These are phyloP conservation scores for Suillus subluteus DNA, from an alignment of 768 basidiomycete genomes.

Conservation along the genomic window DNA sequence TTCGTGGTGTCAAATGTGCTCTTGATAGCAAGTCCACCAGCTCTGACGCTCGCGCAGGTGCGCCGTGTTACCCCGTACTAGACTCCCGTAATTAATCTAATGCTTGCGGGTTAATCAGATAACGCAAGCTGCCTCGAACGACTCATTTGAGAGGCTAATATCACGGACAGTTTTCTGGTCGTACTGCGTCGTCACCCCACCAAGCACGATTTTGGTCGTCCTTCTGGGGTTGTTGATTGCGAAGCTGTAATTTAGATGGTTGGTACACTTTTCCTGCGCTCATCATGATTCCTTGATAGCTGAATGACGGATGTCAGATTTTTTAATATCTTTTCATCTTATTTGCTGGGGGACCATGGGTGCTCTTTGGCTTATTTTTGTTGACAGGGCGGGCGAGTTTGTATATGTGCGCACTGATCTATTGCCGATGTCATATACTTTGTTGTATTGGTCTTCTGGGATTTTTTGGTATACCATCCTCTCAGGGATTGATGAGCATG, in stretches of 20 bases:
- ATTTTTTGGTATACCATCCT: background rate
- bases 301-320: background rate
- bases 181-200: slow-evolving; percentile 88
- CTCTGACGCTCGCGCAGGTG: slow-evolving; percentile 67
- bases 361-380: background rate
- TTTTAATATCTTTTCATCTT: background rate
- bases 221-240: slow-evolving; percentile 71
- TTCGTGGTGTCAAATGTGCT: slow-evolving; percentile 87
- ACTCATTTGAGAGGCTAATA: slow-evolving; percentile 90
- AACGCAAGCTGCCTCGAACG: slow-evolving; percentile 79
- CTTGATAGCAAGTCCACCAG: slow-evolving; percentile 82
- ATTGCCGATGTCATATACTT: background rate
- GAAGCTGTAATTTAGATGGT: slow-evolving; percentile 43
- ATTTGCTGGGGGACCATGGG: background rate
- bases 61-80: slow-evolving; percentile 20
- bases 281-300: background rate
- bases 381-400: background rate
- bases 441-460: background rate
- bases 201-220: slow-evolving; percentile 77
- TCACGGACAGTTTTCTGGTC: slow-evolving; percentile 93
- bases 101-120: slow-evolving; percentile 48
- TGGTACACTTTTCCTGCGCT: background rate
- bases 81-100: slow-evolving; percentile 10
- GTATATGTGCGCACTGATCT: background rate
- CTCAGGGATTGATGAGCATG: background rate